phyloP scores from a whole-genome alignment of 2,329 filamentous ascomycete species.

The Stemphylium vesicarium region DNA sequence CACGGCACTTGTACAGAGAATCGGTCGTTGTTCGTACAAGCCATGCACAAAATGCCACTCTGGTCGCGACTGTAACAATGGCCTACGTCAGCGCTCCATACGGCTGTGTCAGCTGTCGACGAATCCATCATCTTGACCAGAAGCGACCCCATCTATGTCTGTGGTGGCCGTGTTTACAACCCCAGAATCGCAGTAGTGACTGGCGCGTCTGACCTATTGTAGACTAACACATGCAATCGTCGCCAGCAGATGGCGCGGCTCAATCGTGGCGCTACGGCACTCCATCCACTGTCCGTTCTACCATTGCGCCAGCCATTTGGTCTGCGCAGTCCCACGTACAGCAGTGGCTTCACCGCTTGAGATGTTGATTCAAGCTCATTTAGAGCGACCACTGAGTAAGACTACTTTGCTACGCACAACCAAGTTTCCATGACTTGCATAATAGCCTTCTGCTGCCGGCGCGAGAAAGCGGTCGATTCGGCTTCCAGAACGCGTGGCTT shows the following conservation, averaged over 20 bases:
- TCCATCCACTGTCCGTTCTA: not conserved
- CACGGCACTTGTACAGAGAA: no score
- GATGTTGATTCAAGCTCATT: not conserved
- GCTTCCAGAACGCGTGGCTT: constrained; percentile 11
- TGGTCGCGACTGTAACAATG: not conserved
- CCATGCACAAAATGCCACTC: not conserved
- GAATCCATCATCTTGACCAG: no score
- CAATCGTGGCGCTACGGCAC: not conserved
- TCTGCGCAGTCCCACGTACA: not conserved
- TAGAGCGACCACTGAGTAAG: not conserved
- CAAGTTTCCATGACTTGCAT: not conserved
- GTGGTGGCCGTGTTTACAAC: not conserved
- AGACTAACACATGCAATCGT: constrained; percentile 7
- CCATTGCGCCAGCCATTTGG: not conserved
- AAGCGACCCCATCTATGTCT: no score
- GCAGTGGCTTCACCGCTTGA: not conserved
- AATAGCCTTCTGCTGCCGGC: not conserved
- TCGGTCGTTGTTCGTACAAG: not conserved
- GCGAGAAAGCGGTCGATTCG: not conserved
- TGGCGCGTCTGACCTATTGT: not conserved
- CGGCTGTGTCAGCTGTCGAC: no score
- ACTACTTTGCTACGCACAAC: not conserved
- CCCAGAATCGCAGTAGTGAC: not conserved
- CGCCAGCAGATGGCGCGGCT: constrained; percentile 28
- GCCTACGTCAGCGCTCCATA: no score